Evolutionary conservation across 371 early-diverging fungal genomes (phyloP).

Genomic region (Mortierella sp.): DNA sequence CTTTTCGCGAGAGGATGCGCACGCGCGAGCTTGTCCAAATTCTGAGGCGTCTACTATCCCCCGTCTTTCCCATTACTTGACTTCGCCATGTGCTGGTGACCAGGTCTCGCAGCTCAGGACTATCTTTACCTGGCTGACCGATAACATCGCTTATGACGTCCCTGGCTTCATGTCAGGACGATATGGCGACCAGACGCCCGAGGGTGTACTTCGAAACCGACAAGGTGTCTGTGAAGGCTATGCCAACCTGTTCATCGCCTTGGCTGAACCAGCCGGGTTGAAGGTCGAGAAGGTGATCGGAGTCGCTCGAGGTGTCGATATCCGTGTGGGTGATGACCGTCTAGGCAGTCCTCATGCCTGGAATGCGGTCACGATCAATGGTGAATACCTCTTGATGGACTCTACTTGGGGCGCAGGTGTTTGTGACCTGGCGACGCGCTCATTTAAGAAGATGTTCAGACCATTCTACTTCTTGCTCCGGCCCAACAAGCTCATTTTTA

Average conservation of each 20-base stretch:
- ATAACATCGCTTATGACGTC: constrained; percentile 59
- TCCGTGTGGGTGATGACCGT: constrained; percentile 45
- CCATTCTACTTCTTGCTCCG: constrained; percentile 59
- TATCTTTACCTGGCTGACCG: constrained; percentile 59
- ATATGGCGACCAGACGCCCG: constrained; percentile 47
- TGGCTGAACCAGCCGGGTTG: constrained; percentile 54
- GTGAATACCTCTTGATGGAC: constrained; percentile 59
- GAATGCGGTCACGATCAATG: constrained; percentile 57
- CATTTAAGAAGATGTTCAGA: constrained; percentile 55
- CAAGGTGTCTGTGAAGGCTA: constrained; percentile 62
- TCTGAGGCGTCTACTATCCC: constrained; percentile 37
- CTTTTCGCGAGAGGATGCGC: constrained; percentile 54
- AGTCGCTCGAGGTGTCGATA: constrained; percentile 57
- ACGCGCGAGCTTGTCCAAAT: constrained; percentile 55
- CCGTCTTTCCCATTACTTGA: constrained; percentile 53
- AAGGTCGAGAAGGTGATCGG: constrained; percentile 53
- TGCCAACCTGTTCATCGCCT: constrained; percentile 55
- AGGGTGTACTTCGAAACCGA: constrained; percentile 53
- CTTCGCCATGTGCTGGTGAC: constrained; percentile 53
- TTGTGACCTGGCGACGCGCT: constrained; percentile 29
- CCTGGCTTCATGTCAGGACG: constrained; percentile 52
- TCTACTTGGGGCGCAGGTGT: constrained; percentile 64
- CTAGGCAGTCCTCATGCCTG: constrained; percentile 57
- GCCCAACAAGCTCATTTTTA: constrained; percentile 57
- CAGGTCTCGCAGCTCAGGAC: constrained; percentile 56